Evolutionary conservation across 2,329 filamentous ascomycete species (phyloP), one percentile per base, ranked within the genome.

Genomic region (Botrytis deweyae): DNA sequence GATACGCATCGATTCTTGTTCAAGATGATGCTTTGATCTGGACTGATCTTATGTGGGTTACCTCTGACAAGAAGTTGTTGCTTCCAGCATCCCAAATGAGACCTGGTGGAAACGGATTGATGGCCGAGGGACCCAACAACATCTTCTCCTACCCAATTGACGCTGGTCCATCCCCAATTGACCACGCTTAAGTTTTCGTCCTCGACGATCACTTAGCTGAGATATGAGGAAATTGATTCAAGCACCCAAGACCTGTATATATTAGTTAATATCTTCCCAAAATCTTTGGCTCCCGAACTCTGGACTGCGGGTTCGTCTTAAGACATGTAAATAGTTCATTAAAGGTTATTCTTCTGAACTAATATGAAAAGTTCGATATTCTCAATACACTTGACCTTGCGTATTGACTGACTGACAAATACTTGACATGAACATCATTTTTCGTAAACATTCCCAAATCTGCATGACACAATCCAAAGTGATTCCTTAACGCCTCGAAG

Each of bases 11-110:
- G 2, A 74, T 76, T n/a, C 74, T 76, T 12, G 72, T 76, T 22
- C 72, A 76, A 72, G 75, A 76, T 3, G 72, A 76, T 33, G 55
- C 62, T 14, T 29, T 76, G 38, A 44, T 76, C 29, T 76, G 74
- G 75, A 76, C 74, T 25, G 75, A 76, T 44, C 63, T 76, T 14
- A 76, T 76, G 74, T 76, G 75, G 75, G 72, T 76, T 14, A 73
- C 66, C 0, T 49, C 72, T 9, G 74, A 76, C 22, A 73, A 76
- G n/a, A 76, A 70, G 40, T 64, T 76, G 42, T 76, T 69, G 72
- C 33, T 76, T 20, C 75, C 74, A 18, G 74, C 75, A 8, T 76
- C 74, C 5, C 75, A 76, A 59, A 74, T 76, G 72, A 66, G 74
- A 4, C 75, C 72, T 52, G 74, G 72, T 40, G 74, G 59, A 6